A percentile compares a stretch with the other conserved stretches of the same genome.
Conservation (phyloP, 2,329 filamentous ascomycete species). For the Parafenestella ontariensis region DNA sequence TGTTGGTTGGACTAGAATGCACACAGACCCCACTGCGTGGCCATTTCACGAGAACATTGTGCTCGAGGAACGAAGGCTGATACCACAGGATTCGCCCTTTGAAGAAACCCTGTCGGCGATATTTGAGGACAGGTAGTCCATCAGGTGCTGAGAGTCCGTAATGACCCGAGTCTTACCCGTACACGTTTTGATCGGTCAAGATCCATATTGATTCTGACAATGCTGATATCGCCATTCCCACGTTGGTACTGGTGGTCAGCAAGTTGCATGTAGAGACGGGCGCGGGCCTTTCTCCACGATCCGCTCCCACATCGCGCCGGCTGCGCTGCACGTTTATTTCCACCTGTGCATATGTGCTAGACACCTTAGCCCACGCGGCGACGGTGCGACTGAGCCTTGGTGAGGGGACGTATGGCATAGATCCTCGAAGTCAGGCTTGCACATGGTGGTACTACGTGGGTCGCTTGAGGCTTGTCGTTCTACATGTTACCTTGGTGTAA, state of each 20-base stretch:
- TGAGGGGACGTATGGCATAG: constrained; percentile 10
- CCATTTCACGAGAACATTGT: constrained; percentile 31
- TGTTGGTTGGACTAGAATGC: constrained; percentile 38
- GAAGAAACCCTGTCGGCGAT: constrained; percentile 10
- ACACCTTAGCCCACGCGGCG: constrained; percentile 44
- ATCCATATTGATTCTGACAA: constrained; percentile 4
- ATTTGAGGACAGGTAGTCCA: constrained; percentile 15
- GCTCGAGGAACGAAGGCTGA: constrained; percentile 29
- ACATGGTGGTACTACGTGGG: constrained; percentile 34
- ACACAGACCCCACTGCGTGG: constrained; percentile 43
- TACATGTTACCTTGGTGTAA: constrained; percentile 22
- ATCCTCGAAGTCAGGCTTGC: constrained; percentile 10
- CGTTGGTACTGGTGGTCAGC: constrained; percentile 34
- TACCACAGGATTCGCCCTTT: constrained; percentile 19
- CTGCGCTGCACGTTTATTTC: constrained; percentile 52
- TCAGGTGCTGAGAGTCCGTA: constrained; percentile 14
- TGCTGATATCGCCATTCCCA: constrained; percentile 2
- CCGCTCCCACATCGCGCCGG: constrained; percentile 49
- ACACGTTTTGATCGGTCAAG: constrained; percentile 13
- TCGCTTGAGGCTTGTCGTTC: constrained; percentile 38
- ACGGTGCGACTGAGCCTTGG: constrained; percentile 36
- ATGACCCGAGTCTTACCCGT: constrained; percentile 10
- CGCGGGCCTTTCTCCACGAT: constrained; percentile 45
- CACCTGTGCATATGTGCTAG: constrained; percentile 45
- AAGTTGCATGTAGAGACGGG: constrained; percentile 39